Conservation (phyloP, 352 stramenopile species). For the Phytophthora crassamura region DNA sequence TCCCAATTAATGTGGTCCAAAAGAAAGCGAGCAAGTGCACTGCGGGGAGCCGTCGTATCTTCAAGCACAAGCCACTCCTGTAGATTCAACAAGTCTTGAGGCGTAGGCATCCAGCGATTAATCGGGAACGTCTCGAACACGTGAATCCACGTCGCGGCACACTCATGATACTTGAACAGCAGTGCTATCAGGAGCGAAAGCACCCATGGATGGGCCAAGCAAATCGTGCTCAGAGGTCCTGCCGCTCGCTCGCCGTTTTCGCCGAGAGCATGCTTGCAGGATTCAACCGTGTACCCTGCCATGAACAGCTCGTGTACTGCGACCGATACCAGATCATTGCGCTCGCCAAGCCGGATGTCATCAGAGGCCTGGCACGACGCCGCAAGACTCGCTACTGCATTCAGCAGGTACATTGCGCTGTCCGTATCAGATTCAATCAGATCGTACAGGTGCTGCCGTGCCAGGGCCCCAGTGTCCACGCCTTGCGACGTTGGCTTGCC, state of each 20-base stretch:
- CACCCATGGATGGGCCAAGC: slow-evolving; percentile 63
- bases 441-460: slow-evolving; percentile 59
- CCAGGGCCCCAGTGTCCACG: slow-evolving; percentile 39
- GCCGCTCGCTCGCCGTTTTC: slow-evolving; percentile 59
- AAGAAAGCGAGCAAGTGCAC: slow-evolving; percentile 73
- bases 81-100: slow-evolving; percentile 68
- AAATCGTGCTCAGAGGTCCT: slow-evolving; percentile 66
- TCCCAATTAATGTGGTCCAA: slow-evolving; percentile 90
- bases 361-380: slow-evolving; percentile 32
- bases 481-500: slow-evolving; percentile 41
- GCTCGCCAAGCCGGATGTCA: slow-evolving; percentile 15
- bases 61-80: slow-evolving; percentile 88
- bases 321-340: slow-evolving; percentile 56
- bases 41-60: slow-evolving; percentile 65
- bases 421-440: slow-evolving; percentile 71
- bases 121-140: slow-evolving; percentile 89
- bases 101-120: slow-evolving; percentile 80
- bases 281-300: slow-evolving; percentile 56
- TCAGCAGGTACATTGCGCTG: slow-evolving; percentile 72
- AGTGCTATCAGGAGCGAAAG: slow-evolving; percentile 69
- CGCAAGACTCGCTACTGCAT: slow-evolving; percentile 69
- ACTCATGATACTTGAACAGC: slow-evolving; percentile 83
- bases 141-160: slow-evolving; percentile 78
- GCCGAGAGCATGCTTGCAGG: slow-evolving; percentile 53
- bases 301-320: slow-evolving; percentile 78